Conservation (phyloP, 2,329 filamentous ascomycete species). For the Claviceps citrina region DNA sequence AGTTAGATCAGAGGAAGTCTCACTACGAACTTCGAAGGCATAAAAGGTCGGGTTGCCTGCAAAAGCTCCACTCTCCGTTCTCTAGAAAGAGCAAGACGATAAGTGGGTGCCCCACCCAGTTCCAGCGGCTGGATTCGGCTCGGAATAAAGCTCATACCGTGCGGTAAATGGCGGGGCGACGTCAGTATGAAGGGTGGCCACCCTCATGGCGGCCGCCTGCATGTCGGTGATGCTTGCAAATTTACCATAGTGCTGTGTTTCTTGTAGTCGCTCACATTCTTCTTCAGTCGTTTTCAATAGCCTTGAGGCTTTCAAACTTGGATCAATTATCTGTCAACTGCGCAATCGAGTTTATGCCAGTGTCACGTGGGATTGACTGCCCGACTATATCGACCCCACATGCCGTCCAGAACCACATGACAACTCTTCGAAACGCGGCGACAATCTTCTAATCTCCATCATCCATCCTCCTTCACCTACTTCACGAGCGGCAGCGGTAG, state of each 20-base stretch:
- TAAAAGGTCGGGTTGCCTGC: constrained; percentile 17
- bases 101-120: background rate
- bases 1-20: constrained; percentile 19
- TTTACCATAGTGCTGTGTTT: background rate
- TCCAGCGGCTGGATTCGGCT: background rate
- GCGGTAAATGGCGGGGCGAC: background rate
- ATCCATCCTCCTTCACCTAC: too few relatives aligned
- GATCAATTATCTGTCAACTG: background rate
- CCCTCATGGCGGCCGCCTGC: background rate
- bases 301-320: too few relatives aligned
- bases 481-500: background rate
- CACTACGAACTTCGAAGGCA: too few relatives aligned
- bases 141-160: background rate
- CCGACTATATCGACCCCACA: constrained; percentile 1
- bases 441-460: background rate
- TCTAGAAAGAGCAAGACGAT: constrained; percentile 2
- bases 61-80: constrained; percentile 11
- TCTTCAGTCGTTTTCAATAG: too few relatives aligned
- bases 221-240: background rate
- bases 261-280: background rate
- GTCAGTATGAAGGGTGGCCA: background rate
- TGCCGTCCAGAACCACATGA: constrained; percentile 2
- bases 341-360: background rate
- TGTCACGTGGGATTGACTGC: constrained; percentile 3
- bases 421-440: background rate